A percentile compares a stretch with the other conserved stretches of the same genome.
phyloP scores from a whole-genome alignment of 345 rosid species.

The Lenwebbia sp. region DNA sequence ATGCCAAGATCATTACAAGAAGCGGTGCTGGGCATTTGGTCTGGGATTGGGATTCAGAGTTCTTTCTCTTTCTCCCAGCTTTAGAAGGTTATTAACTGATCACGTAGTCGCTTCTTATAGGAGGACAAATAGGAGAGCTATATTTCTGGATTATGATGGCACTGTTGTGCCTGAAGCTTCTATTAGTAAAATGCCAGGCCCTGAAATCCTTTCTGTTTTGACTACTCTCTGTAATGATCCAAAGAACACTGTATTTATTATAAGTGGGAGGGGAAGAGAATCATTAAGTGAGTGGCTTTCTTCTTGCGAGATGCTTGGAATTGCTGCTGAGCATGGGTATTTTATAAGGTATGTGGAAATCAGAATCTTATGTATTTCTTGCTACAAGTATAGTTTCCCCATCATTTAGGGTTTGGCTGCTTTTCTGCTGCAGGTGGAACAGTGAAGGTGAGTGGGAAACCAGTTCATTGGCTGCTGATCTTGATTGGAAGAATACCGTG shows the following conservation, averaged over 20 bases:
- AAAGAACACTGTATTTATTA: constrained; percentile 58
- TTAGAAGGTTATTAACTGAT: constrained; percentile 47
- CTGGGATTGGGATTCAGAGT: constrained; percentile 67
- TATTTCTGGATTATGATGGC: constrained; percentile 75
- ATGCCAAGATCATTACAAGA: constrained; percentile 57
- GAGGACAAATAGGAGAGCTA: constrained; percentile 54
- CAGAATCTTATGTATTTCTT: background rate
- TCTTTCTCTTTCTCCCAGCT: constrained; percentile 61
- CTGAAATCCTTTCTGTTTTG: constrained; percentile 46
- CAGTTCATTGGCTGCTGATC: constrained; percentile 38
- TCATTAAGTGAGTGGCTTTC: constrained; percentile 58
- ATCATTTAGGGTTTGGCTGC: background rate
- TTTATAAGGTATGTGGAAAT: constrained; percentile 35
- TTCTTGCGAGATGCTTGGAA: constrained; percentile 62
- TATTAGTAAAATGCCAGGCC: constrained; percentile 42
- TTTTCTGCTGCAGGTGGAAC: constrained; percentile 38
- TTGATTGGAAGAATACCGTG: constrained; percentile 68
- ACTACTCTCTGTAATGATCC: constrained; percentile 50
- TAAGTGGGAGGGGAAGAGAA: constrained; percentile 63
- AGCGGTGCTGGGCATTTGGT: constrained; percentile 76
- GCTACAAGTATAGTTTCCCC: background rate
- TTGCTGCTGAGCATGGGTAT: constrained; percentile 86
- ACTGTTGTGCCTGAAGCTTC: constrained; percentile 60
- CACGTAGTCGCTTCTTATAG: constrained; percentile 51
- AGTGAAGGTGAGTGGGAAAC: constrained; percentile 58